Percentiles rank a stretch among this genome's conserved stretches.
phyloP scores from a whole-genome alignment of 2,329 filamentous ascomycete genomes.

The Setomelanomma holmii region DNA sequence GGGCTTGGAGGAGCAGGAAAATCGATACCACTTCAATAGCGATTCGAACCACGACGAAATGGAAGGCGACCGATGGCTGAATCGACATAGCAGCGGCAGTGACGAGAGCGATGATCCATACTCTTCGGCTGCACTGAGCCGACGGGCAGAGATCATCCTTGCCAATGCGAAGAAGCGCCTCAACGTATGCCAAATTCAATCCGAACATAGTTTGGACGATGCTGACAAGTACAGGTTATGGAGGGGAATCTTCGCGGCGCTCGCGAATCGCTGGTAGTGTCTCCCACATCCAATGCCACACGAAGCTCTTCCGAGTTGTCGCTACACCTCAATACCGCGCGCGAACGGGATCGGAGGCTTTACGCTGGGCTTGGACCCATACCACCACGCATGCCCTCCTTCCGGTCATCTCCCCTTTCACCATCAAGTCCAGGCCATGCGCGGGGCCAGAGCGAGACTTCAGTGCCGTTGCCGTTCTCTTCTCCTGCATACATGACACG shows the following conservation, averaged over 20 bases:
- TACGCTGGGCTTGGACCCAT: conserved; percentile 48
- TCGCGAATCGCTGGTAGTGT: conserved; percentile 68
- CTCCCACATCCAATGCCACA: conserved; percentile 57
- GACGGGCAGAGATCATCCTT: conserved; percentile 86
- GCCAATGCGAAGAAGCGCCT: conserved; percentile 90
- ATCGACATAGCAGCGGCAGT: conserved; percentile 50
- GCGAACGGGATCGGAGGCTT: conserved; percentile 44
- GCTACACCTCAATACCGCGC: conserved; percentile 41
- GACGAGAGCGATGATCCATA: conserved; percentile 65
- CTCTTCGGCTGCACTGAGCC: conserved; percentile 66
- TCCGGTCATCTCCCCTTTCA: conserved; percentile 43
- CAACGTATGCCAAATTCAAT: conserved; percentile 66
- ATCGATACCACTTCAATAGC: conserved; percentile 35
- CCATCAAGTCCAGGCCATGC: conserved; percentile 45
- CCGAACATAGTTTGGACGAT: conserved; percentile 6
- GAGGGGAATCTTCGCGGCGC: conserved; percentile 87
- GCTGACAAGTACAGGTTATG: conserved; percentile 72
- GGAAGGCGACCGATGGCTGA: conserved; percentile 44
- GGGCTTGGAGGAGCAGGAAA: conserved; percentile 43
- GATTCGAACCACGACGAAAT: conserved; percentile 47
- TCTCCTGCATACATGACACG: conserved; percentile 37
- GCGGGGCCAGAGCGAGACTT: conserved; percentile 52
- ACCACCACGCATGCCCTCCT: conserved; percentile 39
- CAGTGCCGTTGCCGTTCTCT: conserved; percentile 42
- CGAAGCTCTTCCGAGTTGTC: conserved; percentile 41